Evolutionary conservation across 2,329 filamentous ascomycete species (phyloP), one percentile per base, ranked within the genome.

Genomic region (Botrytis byssoidea): DNA sequence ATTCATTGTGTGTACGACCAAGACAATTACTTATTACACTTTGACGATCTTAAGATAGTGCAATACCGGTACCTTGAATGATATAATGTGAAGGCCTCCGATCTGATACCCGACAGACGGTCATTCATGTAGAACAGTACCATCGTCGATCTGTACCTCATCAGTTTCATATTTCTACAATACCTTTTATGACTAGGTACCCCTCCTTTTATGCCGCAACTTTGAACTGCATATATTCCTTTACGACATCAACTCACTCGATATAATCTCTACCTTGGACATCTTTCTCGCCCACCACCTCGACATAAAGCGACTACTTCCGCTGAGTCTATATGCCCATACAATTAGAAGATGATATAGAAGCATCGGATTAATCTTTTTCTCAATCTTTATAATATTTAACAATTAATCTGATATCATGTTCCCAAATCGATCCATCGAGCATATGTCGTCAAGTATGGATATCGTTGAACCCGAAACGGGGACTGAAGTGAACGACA

Each of bases 371-470:
- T 46, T 37, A 25, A 35, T 18, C 18, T 29, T 25, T 40, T 40
- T 48, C 59, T 55, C 25, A 59, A 42, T 42, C 20, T 46, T 32
- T 55, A 37, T 37, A 51, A 20, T 71, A 46, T 63, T 71, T 44
- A 59, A 51, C 8, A 18, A 64, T 70, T 70, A 20, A 61, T 71
- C 32, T 48, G 18, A 20, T 42, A 29, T 25, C 57, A 72, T 72
- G 51, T 68, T 68, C 20, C 63, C 20, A 22, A 59, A 59, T 60
- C 63, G 60, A 68, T 61, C 44, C 40, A 46, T 32, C 10, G 48
- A 68, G 51, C 40, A 68, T 20, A 69, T 72, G 61, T 72, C 71
- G n/a, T 68, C 71, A 44, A 68, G 51, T 69, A 72, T 72, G 71
- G 71, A 72, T 68, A 72, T 68, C 25, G 63, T 57, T 37, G 63